Evolutionary conservation across 73 alveolate genomes (phyloP).

Genomic region (Paramecium tetraurelia): DNA sequence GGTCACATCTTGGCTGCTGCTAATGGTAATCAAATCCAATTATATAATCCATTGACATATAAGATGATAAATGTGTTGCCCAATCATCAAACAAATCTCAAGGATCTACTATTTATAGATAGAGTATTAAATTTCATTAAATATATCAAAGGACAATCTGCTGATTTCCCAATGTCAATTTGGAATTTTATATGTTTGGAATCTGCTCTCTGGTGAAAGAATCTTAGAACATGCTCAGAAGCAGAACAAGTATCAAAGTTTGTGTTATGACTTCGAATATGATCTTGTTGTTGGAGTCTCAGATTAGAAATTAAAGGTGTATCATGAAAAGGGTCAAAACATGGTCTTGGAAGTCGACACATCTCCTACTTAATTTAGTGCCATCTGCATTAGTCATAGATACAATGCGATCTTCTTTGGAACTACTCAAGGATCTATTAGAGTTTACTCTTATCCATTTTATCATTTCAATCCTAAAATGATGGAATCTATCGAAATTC

Average conservation of each 20-base stretch:
- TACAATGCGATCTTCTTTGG: constrained; percentile 54
- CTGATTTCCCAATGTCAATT: constrained; percentile 31
- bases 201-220: constrained; percentile 24
- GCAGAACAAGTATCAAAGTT: constrained; percentile 11
- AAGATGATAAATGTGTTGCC: not conserved
- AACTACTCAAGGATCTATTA: constrained; percentile 55
- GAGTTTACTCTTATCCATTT: constrained; percentile 56
- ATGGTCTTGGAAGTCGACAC: constrained; percentile 47
- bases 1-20: constrained; percentile 63
- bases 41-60: constrained; percentile 39
- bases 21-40: not conserved
- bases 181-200: constrained; percentile 53
- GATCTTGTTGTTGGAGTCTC: constrained; percentile 56
- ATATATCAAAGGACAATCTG: not conserved
- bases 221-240: constrained; percentile 48
- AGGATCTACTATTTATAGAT: constrained; percentile 36
- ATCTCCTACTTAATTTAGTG: constrained; percentile 53
- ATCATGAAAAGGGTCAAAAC: constrained; percentile 49
- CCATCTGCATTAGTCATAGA: constrained; percentile 46
- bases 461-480: constrained; percentile 48
- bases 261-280: constrained; percentile 34
- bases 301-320: constrained; percentile 37
- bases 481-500: constrained; percentile 60
- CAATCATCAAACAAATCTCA: constrained; percentile 36
- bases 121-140: not conserved